phyloP scores from a whole-genome alignment of 129 eudicot genomes.

The Tagetes erecta region DNA sequence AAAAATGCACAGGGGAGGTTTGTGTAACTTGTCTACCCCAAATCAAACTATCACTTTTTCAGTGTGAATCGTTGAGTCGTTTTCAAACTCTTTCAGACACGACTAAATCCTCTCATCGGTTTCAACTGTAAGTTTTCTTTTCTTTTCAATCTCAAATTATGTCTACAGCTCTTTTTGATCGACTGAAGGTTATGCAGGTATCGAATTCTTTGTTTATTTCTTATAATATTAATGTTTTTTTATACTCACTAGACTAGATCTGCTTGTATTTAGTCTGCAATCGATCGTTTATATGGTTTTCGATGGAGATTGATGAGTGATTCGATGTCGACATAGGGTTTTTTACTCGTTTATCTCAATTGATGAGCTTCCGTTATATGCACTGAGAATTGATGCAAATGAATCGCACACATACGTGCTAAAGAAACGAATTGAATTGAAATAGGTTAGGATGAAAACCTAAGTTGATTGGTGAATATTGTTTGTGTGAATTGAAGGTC shows the following conservation, averaged over 20 bases:
- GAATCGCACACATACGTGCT: background rate
- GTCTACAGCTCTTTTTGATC: conserved; percentile 3
- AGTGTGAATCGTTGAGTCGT: background rate
- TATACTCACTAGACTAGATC: conserved; percentile 1
- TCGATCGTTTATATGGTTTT: background rate
- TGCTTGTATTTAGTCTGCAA: background rate
- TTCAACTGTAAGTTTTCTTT: conserved; percentile 25
- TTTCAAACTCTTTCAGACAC: background rate
- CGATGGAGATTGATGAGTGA: conserved; percentile 1
- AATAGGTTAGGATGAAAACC: no score
- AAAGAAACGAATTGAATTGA: background rate
- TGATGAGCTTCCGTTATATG: background rate
- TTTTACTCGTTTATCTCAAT: conserved; percentile 9
- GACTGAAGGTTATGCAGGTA: background rate
- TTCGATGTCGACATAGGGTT: background rate
- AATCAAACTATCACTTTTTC: background rate
- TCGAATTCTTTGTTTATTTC: background rate
- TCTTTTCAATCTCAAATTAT: background rate
- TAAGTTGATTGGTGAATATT: background rate
- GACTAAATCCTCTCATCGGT: conserved; percentile 12
- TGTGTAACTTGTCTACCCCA: background rate
- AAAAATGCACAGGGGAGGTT: background rate
- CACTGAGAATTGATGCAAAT: background rate
- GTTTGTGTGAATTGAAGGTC: background rate
- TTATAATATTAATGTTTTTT: background rate